phyloP scores from a whole-genome alignment of 805 yeast species.

The Wickerhamiella australiensis region DNA sequence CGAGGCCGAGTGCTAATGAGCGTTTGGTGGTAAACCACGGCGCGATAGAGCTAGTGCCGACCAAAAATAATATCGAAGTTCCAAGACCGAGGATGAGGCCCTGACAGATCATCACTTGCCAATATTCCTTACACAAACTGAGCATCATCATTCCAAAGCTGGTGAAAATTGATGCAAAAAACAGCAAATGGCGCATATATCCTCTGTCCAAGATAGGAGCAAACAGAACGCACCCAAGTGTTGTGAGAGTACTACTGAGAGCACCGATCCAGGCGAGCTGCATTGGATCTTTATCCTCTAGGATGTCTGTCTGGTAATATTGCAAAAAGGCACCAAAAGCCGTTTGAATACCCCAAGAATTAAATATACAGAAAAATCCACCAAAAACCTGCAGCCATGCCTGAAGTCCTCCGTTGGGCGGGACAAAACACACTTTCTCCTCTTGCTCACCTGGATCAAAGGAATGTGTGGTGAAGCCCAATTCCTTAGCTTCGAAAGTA shows the following conservation, averaged over 20 bases:
- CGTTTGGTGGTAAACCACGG: constrained; percentile 36
- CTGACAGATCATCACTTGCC: constrained; percentile 43
- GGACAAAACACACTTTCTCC: background rate
- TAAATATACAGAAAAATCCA: constrained; percentile 34
- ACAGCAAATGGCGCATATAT: constrained; percentile 21
- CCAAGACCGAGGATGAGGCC: constrained; percentile 40
- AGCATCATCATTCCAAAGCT: constrained; percentile 25
- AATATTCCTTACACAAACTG: constrained; percentile 31
- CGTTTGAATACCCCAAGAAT: constrained; percentile 50
- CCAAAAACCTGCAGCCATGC: constrained; percentile 46
- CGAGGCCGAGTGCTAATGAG: constrained; percentile 36
- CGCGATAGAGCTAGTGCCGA: constrained; percentile 35
- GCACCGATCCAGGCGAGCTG: constrained; percentile 22
- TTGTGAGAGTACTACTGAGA: constrained; percentile 14
- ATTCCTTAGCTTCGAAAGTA: too few species aligned
- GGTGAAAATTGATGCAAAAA: constrained; percentile 21
- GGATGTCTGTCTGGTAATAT: constrained; percentile 30
- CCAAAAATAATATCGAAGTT: constrained; percentile 33
- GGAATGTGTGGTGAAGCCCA: too few species aligned
- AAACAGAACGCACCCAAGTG: constrained; percentile 21
- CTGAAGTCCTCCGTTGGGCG: constrained; percentile 36
- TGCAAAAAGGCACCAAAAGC: constrained; percentile 47
- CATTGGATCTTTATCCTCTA: constrained; percentile 13
- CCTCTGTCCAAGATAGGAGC: constrained; percentile 27
- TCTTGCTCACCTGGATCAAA: too few species aligned